Evolutionary conservation across 352 stramenopile species (phyloP).

Genomic region (Phytophthora citrophthora): DNA sequence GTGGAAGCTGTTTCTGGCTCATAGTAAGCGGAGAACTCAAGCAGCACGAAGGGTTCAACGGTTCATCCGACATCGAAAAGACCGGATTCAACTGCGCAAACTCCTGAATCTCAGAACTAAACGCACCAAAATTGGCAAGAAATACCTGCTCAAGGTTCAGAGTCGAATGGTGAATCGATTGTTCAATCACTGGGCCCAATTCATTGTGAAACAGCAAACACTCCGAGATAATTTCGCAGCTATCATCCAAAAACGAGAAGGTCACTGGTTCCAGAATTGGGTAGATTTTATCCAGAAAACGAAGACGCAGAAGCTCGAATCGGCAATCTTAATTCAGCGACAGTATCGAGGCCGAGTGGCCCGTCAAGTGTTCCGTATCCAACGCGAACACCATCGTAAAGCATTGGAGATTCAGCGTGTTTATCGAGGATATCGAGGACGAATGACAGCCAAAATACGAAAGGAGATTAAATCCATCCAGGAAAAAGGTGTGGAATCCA

Average conservation of each 20-base stretch:
- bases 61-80: slow-evolving; percentile 25
- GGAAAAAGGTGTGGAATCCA: slow-evolving; percentile 17
- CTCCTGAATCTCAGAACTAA: slow-evolving; percentile 55
- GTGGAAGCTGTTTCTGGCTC: slow-evolving; percentile 54
- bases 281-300: slow-evolving; percentile 30
- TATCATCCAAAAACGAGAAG: slow-evolving; percentile 50
- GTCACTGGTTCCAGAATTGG: slow-evolving; percentile 63
- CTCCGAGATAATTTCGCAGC: slow-evolving; percentile 53
- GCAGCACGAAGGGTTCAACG: slow-evolving; percentile 51
- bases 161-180: slow-evolving; percentile 45
- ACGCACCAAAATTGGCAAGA: slow-evolving; percentile 52
- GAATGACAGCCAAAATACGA: slow-evolving; percentile 17
- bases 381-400: slow-evolving; percentile 34
- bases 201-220: slow-evolving; percentile 40
- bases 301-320: slow-evolving; percentile 35
- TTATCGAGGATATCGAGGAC: slow-evolving; percentile 53
- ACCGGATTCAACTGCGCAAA: slow-evolving; percentile 37
- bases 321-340: slow-evolving; percentile 61
- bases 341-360: slow-evolving; percentile 62
- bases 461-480: slow-evolving; percentile 43
- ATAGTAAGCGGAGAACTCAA: slow-evolving; percentile 27
- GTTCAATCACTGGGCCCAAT: slow-evolving; percentile 64
- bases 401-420: slow-evolving; percentile 59
- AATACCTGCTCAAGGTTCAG: slow-evolving; percentile 67
- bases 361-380: slow-evolving; percentile 49